A percentile compares a stretch with the other conserved stretches of the same genome.
Conservation (phyloP, 73 alveolate species). For the Paramecium bursaria region DNA sequence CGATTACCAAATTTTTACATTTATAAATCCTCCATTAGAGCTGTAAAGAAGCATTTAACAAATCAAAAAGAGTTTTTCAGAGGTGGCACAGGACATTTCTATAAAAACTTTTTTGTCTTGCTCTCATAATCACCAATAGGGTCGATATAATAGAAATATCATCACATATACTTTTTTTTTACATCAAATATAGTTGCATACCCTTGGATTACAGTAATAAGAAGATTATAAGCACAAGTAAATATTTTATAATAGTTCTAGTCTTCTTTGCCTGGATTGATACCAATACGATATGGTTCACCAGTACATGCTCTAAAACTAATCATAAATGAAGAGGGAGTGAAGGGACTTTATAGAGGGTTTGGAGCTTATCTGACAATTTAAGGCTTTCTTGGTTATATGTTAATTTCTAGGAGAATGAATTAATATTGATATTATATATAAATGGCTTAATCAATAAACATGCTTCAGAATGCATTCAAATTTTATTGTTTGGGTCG, state of each 20-base stretch:
- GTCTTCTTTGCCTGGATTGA: slow-evolving; percentile 71
- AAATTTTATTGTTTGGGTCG: slow-evolving; percentile 17
- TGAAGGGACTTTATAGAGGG: slow-evolving; percentile 75
- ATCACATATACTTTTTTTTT: not conserved
- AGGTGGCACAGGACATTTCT: slow-evolving; percentile 71
- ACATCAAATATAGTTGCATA: slow-evolving; percentile 64
- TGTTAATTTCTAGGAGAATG: not conserved
- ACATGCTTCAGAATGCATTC: slow-evolving; percentile 18
- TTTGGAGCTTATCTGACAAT: slow-evolving; percentile 64
- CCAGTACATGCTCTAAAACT: slow-evolving; percentile 73
- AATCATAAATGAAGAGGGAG: slow-evolving; percentile 72
- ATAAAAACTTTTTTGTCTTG: slow-evolving; percentile 55
- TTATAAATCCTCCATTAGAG: slow-evolving; percentile 62
- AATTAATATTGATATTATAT: slow-evolving; percentile 10
- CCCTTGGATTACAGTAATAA: slow-evolving; percentile 76
- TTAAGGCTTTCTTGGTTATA: not conserved
- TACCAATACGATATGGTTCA: slow-evolving; percentile 71
- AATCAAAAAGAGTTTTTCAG: slow-evolving; percentile 62
- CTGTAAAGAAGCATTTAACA: slow-evolving; percentile 63
- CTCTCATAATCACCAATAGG: not conserved
- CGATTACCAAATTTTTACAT: slow-evolving; percentile 78
- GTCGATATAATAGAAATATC: not conserved
- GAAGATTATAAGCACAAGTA: slow-evolving; percentile 78
- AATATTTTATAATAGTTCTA: not conserved
- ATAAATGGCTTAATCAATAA: slow-evolving; percentile 41